Conservation (phyloP, 495 filamentous ascomycete species). For the Antarctomyces pellizariae region DNA sequence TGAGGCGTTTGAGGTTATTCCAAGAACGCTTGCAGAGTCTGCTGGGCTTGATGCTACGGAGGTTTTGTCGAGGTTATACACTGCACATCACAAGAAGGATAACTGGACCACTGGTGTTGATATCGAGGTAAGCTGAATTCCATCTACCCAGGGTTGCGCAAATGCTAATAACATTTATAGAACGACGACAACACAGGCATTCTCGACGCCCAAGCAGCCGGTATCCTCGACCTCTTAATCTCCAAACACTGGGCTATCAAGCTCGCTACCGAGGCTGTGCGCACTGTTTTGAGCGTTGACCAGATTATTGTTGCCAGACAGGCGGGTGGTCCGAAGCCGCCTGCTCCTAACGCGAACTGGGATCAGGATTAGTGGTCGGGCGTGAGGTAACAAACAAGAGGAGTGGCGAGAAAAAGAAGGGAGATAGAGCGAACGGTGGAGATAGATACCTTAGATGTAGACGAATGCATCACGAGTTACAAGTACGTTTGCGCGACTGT, state of each 20-base stretch:
- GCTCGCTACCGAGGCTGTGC: conserved; percentile 79
- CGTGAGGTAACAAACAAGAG: too few species aligned
- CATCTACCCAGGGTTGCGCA: conserved; percentile 2
- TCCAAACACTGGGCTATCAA: conserved; percentile 92
- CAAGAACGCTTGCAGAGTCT: conserved; percentile 78
- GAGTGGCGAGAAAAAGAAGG: too few species aligned
- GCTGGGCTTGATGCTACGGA: conserved; percentile 92
- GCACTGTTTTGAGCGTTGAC: conserved; percentile 89
- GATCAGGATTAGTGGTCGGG: conserved; percentile 98
- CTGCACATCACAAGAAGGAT: conserved; percentile 70
- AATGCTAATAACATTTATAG: conserved; percentile 14
- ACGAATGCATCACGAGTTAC: too few species aligned
- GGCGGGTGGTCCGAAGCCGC: conserved; percentile 91
- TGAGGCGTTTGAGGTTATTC: conserved; percentile 94
- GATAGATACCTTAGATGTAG: too few species aligned
- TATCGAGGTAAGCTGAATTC: conserved; percentile 46
- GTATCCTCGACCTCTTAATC: conserved; percentile 77
- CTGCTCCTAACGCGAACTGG: conserved; percentile 90
- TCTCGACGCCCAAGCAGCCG: conserved; percentile 68
- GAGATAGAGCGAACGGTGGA: too few species aligned
- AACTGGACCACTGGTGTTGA: conserved; percentile 85
- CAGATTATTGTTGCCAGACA: conserved; percentile 98
- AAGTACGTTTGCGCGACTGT: too few species aligned
- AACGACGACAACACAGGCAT: conserved; percentile 57
- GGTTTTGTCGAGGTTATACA: conserved; percentile 73